A percentile compares a stretch with the other conserved stretches of the same genome.
These are phyloP conservation scores for Podospora fimiseda DNA, from an alignment of 495 filamentous ascomycete genomes.

Conservation along the genomic window DNA sequence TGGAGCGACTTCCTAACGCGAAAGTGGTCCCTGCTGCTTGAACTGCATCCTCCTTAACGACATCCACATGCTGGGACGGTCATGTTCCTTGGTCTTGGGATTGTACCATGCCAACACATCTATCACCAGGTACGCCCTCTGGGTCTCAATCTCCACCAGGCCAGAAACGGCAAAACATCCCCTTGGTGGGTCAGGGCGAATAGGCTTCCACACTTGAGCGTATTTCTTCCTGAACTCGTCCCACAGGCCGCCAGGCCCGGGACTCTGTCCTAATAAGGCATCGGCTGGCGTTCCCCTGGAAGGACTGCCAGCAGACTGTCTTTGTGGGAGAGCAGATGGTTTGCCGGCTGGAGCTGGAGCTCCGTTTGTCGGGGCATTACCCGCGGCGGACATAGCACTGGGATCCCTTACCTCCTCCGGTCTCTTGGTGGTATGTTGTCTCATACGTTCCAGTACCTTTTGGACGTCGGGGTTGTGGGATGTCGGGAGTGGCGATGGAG, in stretches of 20 bases:
- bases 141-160: conserved; percentile 57
- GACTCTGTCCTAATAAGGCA: neutral
- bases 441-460: conserved; percentile 21
- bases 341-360: neutral
- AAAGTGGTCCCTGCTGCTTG: conserved; percentile 10
- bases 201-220: conserved; percentile 36
- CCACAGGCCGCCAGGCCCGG: conserved; percentile 24
- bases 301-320: neutral
- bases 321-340: conserved; percentile 1
- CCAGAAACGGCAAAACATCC: conserved; percentile 61
- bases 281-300: neutral
- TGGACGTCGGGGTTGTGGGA: conserved; percentile 15
- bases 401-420: conserved; percentile 23
- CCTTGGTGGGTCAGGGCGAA: conserved; percentile 45
- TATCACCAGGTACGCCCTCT: conserved; percentile 35
- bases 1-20: neutral
- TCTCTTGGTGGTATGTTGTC: conserved; percentile 28
- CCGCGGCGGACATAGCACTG: conserved; percentile 6
- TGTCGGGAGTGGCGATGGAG: neutral
- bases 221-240: conserved; percentile 51
- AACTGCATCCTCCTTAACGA: conserved; percentile 7
- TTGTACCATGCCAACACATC: conserved; percentile 29
- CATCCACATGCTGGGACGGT: conserved; percentile 10
- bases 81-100: conserved; percentile 17
- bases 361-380: neutral